Percentiles rank a stretch among this genome's conserved stretches.
Conservation (phyloP, 1,139 yeast species). For the Petasospora fabianii region DNA sequence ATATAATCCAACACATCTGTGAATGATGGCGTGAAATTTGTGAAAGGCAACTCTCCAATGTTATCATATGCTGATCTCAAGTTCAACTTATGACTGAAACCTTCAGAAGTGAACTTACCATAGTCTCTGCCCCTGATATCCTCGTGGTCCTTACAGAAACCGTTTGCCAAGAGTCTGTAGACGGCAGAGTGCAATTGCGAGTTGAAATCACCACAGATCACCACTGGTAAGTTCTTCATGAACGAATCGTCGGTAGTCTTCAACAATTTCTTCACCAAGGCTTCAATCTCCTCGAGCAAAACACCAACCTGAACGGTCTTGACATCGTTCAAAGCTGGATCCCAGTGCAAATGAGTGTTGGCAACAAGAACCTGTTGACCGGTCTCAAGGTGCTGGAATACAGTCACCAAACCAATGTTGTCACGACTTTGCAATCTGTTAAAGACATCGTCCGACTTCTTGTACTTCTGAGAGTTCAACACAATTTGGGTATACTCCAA, state of each 20-base stretch:
- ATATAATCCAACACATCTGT: conserved; percentile 93
- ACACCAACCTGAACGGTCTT: conserved; percentile 94
- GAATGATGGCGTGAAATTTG: conserved; percentile 90
- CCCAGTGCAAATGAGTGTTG: conserved; percentile 98
- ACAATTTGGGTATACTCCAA: conserved; percentile 89
- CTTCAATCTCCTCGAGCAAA: conserved; percentile 80
- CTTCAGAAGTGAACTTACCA: conserved; percentile 88
- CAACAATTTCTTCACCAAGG: conserved; percentile 48
- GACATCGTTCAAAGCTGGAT: conserved; percentile 94
- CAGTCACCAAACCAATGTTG: conserved; percentile 80
- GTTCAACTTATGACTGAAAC: conserved; percentile 76
- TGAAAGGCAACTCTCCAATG: conserved; percentile 88
- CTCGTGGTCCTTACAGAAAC: conserved; percentile 65
- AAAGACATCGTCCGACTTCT: conserved; percentile 90
- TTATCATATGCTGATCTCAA: conserved; percentile 82
- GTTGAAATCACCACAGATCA: conserved; percentile 95
- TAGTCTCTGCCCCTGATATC: conserved; percentile 87
- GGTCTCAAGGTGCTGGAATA: conserved; percentile 67
- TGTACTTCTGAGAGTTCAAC: conserved; percentile 82
- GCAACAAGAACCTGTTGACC: conserved; percentile 74
- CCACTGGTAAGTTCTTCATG: conserved; percentile 64
- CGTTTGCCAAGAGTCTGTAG: conserved; percentile 81
- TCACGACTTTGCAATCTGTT: conserved; percentile 96
- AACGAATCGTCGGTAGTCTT: conserved; percentile 40
- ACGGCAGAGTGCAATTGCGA: conserved; percentile 88